These are phyloP conservation scores for Auriscalpium vulgare DNA, from an alignment of 768 basidiomycete genomes.

Conservation along the genomic window DNA sequence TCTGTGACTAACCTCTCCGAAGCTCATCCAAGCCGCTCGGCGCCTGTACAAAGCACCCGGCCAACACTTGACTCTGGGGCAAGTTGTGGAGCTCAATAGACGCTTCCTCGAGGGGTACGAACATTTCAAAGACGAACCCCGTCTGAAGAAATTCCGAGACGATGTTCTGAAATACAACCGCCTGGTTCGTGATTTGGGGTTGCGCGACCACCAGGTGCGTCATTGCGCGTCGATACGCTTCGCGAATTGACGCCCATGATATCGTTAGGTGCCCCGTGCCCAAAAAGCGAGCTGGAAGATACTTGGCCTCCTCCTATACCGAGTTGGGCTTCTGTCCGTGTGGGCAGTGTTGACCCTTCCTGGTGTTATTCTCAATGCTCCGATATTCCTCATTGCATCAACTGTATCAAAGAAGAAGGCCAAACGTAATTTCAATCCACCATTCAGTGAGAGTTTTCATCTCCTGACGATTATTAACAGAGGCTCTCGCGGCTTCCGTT, in stretches of 20 bases:
- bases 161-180: constrained; percentile 89
- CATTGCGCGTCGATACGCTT: not conserved
- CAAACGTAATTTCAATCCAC: constrained; percentile 45
- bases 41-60: constrained; percentile 90
- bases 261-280: constrained; percentile 68
- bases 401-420: constrained; percentile 80
- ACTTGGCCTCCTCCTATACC: constrained; percentile 74
- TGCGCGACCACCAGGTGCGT: constrained; percentile 85
- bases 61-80: constrained; percentile 85
- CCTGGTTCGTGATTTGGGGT: constrained; percentile 74
- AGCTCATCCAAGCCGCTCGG: constrained; percentile 93
- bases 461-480: constrained; percentile 32
- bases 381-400: constrained; percentile 91
- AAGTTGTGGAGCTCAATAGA: constrained; percentile 90
- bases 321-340: constrained; percentile 61
- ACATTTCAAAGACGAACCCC: constrained; percentile 86
- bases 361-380: constrained; percentile 83
- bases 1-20: not conserved
- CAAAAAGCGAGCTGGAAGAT: constrained; percentile 82
- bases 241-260: constrained; percentile 1
- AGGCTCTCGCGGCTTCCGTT: constrained; percentile 88
- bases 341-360: constrained; percentile 86
- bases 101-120: constrained; percentile 88
- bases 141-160: constrained; percentile 66
- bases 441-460: not conserved